Base-by-base conservation (phyloP, 2,329 filamentous ascomycete genomes). In the Trichoderma afroharzianum region DNA sequence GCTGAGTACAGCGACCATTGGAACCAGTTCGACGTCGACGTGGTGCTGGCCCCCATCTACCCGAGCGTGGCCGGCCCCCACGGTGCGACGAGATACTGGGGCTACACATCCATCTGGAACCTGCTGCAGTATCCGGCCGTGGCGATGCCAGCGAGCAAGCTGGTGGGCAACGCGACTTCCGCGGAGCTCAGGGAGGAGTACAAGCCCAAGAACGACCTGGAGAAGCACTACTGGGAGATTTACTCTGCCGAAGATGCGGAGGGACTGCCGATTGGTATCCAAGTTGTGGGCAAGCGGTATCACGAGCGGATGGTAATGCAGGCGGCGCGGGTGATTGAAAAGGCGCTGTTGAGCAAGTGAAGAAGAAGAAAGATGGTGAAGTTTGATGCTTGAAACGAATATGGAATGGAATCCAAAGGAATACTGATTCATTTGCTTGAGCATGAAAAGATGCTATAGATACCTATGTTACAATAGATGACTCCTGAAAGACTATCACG, bases 1-100 rank as follows among this genome's bases (percentile, higher is more conserved):
- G 6, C 88, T 87, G 76, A 85, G 86, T 15, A 98, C 97, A 83
- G 92, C 94, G 21, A 90, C 89, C 78, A 87, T 91, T 75, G 88
- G 90, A 69, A 69, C 57, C 66, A 28, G 26, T 57, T 26, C 26
- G 33, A 39, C 26, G 53, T 66, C 28, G 67, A 57, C 9, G 55
- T 62, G 18, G 47, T 59, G 39, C n/a, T 32, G 2, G 63, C 57
- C 12, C 63, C 70, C 32, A 59, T 47, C 11, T 69, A 70, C 21
- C 70, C 61, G 12, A n/a, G 53, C 14, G 68, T 70, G 9, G 68
- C 68, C 24, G 68, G 68, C 14, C 68, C 68, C 8, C 68, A 63
- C 59, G 59, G 59, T 1, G 68, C 68, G 8, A 70, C 68, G 26
- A 33, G 68, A 21, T 71, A 71, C 50, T 71, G 69, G 69, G 63